Evolutionary conservation across 176 grass and related monocot species (phyloP), one percentile per base, ranked within the genome.

Genomic region (Dactylis glomerata): DNA sequence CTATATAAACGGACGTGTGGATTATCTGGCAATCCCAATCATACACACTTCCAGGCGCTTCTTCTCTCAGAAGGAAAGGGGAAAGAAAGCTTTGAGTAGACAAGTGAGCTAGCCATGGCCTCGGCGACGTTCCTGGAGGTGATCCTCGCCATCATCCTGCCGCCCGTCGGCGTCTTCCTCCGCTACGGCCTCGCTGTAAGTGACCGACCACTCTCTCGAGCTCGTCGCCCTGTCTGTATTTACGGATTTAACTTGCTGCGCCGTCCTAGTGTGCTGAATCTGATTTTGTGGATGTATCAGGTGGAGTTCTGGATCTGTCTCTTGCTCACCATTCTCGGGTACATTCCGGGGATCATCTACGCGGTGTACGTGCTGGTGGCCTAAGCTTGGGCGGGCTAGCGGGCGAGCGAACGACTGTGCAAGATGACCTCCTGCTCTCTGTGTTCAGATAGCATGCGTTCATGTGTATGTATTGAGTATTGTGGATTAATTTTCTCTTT

Each of bases 91-190:
- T 37, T 70, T 20, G n/a, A 55, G 80, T 0, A 16, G 2, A 63
- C 11, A 17, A 50, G 42, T 19, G 47, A 32, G 61, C 5, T 20
- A 22, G 50, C 78, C 46, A 97, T 97, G 96, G 96, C 91, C 17
- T 80, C 96, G 20, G 96, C 91, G 42, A 98, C 96, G 54, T 85
- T 95, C 82, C 13, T 98, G 38, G 96, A 98, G 79, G 83, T 98
- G 65, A 68, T 98, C 66, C 82, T 98, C 26, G 96, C 96, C 83
- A 98, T 98, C 62, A 58, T 98, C 57, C 89, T 98, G 67, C 96
- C 96, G 61, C 96, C 96, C 5, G 87, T 95, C 56, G 96, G 96
- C 67, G 93, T 98, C 88, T 98, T 95, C 84, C 85, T 98, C 13
- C 93, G 96, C 68, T 98, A 90, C 86, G 93, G 93, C 77, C 90